Conservation (phyloP, 352 stramenopile genomes). For the Phytopythium cucurbitacearum region DNA sequence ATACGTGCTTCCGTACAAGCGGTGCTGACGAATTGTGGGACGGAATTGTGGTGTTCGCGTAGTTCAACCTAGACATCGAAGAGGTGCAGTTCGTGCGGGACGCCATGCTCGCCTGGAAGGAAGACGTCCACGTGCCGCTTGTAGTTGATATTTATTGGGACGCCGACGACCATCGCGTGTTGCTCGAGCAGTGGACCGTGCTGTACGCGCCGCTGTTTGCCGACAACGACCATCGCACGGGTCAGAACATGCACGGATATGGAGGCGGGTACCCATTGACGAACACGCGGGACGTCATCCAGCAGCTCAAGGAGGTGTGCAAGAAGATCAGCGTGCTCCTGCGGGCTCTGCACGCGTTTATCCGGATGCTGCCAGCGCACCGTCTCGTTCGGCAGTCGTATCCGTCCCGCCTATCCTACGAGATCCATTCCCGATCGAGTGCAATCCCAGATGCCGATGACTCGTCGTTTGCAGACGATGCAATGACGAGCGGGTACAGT, state of each 20-base stretch:
- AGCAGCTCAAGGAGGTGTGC: constrained; percentile 76
- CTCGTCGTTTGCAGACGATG: constrained; percentile 9
- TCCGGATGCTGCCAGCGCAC: constrained; percentile 68
- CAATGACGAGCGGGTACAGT: constrained; percentile 53
- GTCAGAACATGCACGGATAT: constrained; percentile 1
- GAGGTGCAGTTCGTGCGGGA: constrained; percentile 66
- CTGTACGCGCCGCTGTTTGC: constrained; percentile 37
- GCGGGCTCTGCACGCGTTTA: constrained; percentile 70
- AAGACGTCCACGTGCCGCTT: constrained; percentile 67
- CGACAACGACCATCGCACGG: constrained; percentile 12
- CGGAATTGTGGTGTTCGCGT: neutral
- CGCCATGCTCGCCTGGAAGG: constrained; percentile 56
- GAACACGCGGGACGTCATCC: constrained; percentile 62
- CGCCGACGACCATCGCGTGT: constrained; percentile 35
- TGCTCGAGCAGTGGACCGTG: constrained; percentile 79
- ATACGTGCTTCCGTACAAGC: too few species aligned
- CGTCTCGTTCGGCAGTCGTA: constrained; percentile 65
- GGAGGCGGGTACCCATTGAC: constrained; percentile 10
- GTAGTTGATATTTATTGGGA: constrained; percentile 70
- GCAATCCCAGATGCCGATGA: neutral
- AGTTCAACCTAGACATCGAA: constrained; percentile 86
- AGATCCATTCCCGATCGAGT: constrained; percentile 30
- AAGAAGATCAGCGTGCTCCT: constrained; percentile 76
- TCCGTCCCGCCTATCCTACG: constrained; percentile 57
- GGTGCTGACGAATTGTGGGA: too few species aligned